These are phyloP conservation scores for Penicillium chermesinum DNA, from an alignment of 495 filamentous ascomycete species.

Conservation along the genomic window DNA sequence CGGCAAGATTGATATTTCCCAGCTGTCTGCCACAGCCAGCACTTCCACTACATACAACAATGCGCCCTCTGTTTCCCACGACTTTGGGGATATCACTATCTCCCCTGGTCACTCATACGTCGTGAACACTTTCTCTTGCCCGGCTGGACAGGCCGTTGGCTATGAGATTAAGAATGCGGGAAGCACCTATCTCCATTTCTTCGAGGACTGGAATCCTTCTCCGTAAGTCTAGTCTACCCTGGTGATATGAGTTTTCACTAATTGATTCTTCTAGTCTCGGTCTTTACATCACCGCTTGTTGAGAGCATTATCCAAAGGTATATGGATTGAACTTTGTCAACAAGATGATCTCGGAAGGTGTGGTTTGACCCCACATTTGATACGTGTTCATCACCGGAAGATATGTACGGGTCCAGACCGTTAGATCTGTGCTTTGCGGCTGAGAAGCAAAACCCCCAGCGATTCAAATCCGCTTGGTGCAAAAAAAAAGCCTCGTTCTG, in stretches of 20 bases:
- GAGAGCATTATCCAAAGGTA: constrained; percentile 14
- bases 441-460: too few species aligned
- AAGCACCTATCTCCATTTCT: constrained; percentile 53
- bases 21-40: constrained; percentile 36
- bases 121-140: constrained; percentile 52
- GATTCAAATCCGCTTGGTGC: too few species aligned
- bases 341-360: too few species aligned
- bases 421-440: too few species aligned
- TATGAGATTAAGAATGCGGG: constrained; percentile 50
- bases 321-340: too few species aligned
- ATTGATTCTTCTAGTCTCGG: constrained; percentile 43
- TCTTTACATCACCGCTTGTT: constrained; percentile 57
- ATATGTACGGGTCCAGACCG: too few species aligned
- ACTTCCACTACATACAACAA: constrained; percentile 47
- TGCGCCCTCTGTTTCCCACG: constrained; percentile 38
- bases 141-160: constrained; percentile 44
- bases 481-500: too few species aligned
- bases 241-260: constrained; percentile 14
- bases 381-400: too few species aligned
- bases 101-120: constrained; percentile 52
- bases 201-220: constrained; percentile 57
- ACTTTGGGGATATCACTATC: constrained; percentile 46
- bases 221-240: constrained; percentile 34
- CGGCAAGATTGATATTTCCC: constrained; percentile 50
- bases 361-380: too few species aligned